A percentile compares a stretch with the other conserved stretches of the same genome.
Conservation (phyloP, 169 alveolate species). For the Theileria parva region DNA sequence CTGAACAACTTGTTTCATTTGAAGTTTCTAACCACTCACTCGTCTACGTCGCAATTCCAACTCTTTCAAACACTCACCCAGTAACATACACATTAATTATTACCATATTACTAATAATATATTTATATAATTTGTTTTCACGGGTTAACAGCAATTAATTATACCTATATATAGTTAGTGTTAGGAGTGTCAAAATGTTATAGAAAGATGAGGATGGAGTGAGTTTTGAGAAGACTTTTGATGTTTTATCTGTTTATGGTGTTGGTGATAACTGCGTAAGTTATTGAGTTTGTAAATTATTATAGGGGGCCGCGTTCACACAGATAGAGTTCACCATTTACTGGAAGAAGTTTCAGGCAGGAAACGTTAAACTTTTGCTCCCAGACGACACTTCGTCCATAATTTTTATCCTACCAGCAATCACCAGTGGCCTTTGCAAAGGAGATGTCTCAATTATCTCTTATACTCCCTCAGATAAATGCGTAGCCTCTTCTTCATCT, state of each 20-base stretch:
- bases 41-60: conserved; percentile 51
- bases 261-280: conserved; percentile 51
- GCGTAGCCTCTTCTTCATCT: conserved; percentile 56
- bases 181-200: neutral
- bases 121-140: too few species aligned
- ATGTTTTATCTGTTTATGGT: conserved; percentile 43
- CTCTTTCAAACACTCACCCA: conserved; percentile 29
- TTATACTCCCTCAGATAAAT: conserved; percentile 37
- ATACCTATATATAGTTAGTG: neutral
- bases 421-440: conserved; percentile 40
- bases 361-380: conserved; percentile 39
- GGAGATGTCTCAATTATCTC: conserved; percentile 51
- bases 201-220: conserved; percentile 32
- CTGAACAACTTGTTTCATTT: conserved; percentile 26
- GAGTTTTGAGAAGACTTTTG: conserved; percentile 44
- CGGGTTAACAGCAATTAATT: neutral
- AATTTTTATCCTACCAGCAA: conserved; percentile 50
- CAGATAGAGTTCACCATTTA: conserved; percentile 46
- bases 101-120: too few species aligned
- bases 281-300: neutral
- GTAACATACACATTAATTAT: neutral
- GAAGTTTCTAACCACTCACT: conserved; percentile 48
- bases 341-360: conserved; percentile 32
- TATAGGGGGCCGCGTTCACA: conserved; percentile 31
- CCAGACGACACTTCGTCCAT: conserved; percentile 51